Evolutionary conservation across 2,329 filamentous ascomycete species (phyloP).

Genomic region (Calycina marina): DNA sequence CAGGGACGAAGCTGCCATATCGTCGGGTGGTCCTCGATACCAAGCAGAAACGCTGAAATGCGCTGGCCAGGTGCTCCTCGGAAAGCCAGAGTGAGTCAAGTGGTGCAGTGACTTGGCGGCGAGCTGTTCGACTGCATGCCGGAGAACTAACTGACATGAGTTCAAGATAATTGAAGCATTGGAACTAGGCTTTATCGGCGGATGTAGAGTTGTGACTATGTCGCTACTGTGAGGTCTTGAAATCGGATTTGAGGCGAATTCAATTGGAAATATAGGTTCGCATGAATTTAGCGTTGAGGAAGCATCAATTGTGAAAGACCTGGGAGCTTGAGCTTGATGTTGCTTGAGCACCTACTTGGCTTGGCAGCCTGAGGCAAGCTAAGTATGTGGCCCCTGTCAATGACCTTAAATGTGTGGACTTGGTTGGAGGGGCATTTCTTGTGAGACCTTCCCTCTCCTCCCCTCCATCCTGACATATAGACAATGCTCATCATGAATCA

Average conservation of each 20-base stretch:
- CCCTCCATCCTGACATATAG: not conserved
- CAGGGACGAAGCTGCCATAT: constrained; percentile 23
- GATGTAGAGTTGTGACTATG: too few relatives aligned
- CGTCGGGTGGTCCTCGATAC: constrained; percentile 19
- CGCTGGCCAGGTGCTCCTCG: constrained; percentile 36
- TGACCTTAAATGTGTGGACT: not conserved
- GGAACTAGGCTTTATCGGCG: too few relatives aligned
- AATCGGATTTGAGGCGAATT: too few relatives aligned
- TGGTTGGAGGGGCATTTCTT: not conserved
- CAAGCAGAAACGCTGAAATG: constrained; percentile 32
- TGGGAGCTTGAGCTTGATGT: not conserved
- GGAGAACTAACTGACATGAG: constrained; percentile 32
- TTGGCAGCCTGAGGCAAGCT: not conserved
- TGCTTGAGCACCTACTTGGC: too few relatives aligned
- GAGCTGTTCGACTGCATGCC: constrained; percentile 35
- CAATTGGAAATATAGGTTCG: too few relatives aligned
- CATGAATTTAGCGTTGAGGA: too few relatives aligned
- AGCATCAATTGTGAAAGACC: not conserved
- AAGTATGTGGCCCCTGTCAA: not conserved
- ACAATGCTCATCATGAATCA: constrained; percentile 40
- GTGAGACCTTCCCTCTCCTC: not conserved
- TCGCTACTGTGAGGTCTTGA: too few relatives aligned
- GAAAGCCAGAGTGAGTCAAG: constrained; percentile 41
- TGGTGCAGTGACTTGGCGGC: constrained; percentile 25
- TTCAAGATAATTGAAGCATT: too few relatives aligned